Base-by-base conservation (phyloP, 2,329 filamentous ascomycete genomes). In the Pseudocercospora eumusae region DNA sequence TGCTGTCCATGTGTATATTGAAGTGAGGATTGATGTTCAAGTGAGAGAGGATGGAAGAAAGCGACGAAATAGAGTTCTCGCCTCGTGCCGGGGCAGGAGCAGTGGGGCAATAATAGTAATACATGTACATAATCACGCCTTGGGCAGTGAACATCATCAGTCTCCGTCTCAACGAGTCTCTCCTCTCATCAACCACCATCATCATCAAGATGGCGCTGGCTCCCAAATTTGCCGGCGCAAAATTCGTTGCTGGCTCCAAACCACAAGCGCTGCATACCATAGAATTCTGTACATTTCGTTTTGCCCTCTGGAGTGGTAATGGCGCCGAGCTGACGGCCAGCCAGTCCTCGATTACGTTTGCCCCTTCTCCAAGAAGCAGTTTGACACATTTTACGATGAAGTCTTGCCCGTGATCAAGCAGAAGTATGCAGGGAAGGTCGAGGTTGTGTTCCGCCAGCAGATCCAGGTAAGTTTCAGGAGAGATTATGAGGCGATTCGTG, bases 311-410 rank as follows among this genome's bases (percentile, higher is more conserved):
- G 28, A 31, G 28, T 11, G 28, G 28, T 31, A 31, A 50, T 45
- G 40, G n/a, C 33, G 44, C 7, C 23, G 47, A 52, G 25, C 28
- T 23, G 60, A 31, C 15, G 13, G 33, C 18, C 40, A 28, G 44
- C 20, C 44, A 86, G 83, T 90, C 77, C 87, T 96, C 69, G 93
- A 97, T 82, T 97, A 96, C 80, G 90, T 92, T 73, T 97, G 93
- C 76, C 92, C 92, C 7, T 89, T 85, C 80, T 86, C 83, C 36
- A 84, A 83, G 62, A 89, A 89, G 71, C 78, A 92, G 71, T 97
- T 95, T 84, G 85, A 87, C 66, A 93, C 90, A 1, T 78, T 97
- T 69, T 88, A 88, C 77, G 80, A 77, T 61, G 77, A 81, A 28
- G 84, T 96, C 62, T 80, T 85, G 63, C 88, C 90, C 0, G 75